Conservation (phyloP, 2,329 filamentous ascomycete species). For the Colletotrichum sojae region DNA sequence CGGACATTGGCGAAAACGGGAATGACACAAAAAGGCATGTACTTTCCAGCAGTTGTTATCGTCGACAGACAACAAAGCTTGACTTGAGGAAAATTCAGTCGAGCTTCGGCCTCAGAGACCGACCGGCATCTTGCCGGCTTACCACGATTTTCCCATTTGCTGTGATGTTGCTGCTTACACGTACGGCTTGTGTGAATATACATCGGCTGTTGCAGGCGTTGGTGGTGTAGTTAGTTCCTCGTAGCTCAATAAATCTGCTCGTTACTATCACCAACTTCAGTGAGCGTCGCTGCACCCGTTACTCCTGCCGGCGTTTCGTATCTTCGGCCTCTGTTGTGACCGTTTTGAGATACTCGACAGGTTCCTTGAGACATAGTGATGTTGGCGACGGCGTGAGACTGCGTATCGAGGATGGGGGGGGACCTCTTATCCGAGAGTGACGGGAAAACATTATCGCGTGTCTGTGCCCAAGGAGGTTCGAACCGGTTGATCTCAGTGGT, state of each 20-base stretch:
- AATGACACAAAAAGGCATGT: conserved; percentile 53
- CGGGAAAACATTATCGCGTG: too few species aligned
- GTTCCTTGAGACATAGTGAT: too few species aligned
- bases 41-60: conserved; percentile 56
- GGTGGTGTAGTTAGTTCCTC: conserved; percentile 22
- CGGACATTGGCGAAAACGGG: conserved; percentile 53
- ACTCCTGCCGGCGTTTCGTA: too few species aligned
- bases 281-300: too few species aligned
- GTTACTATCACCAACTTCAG: too few species aligned
- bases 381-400: too few species aligned
- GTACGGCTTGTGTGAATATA: neutral
- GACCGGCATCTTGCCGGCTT: conserved; percentile 80
- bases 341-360: too few species aligned
- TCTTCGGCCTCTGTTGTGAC: too few species aligned
- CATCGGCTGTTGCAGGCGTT: conserved; percentile 13
- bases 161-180: conserved; percentile 50
- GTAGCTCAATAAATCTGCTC: conserved; percentile 21
- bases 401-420: too few species aligned
- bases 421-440: too few species aligned
- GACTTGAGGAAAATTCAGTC: conserved; percentile 67
- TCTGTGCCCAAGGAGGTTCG: too few species aligned
- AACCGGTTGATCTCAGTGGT: too few species aligned
- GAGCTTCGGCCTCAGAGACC: conserved; percentile 81
- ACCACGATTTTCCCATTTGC: conserved; percentile 48
- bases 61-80: conserved; percentile 64